These are phyloP conservation scores for Lactifluus pinguis DNA, from an alignment of 768 basidiomycete species.

Conservation along the genomic window DNA sequence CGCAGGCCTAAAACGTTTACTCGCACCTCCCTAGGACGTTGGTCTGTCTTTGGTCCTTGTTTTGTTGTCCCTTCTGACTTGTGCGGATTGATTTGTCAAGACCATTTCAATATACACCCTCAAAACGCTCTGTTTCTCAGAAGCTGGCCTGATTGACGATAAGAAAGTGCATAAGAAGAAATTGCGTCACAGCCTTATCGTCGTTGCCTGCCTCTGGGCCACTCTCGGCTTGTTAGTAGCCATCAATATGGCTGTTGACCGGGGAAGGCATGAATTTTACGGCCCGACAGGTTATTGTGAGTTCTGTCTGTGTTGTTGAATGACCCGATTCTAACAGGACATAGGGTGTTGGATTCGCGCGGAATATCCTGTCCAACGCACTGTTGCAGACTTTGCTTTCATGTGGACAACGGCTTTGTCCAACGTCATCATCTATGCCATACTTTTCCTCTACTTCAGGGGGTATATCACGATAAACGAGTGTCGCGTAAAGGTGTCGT, in stretches of 20 bases:
- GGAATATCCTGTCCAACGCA: conserved; percentile 29
- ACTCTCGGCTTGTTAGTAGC: conserved; percentile 32
- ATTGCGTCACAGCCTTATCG: neutral
- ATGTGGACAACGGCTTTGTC: conserved; percentile 36
- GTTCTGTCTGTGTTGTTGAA: conserved; percentile 6
- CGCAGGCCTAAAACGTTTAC: neutral
- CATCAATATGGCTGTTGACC: conserved; percentile 27
- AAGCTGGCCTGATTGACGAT: neutral
- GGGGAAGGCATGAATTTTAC: conserved; percentile 29
- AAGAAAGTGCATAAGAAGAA: neutral
- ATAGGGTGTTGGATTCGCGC: conserved; percentile 45
- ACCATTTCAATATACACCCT: conserved; percentile 35
- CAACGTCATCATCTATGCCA: conserved; percentile 36
- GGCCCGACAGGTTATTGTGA: conserved; percentile 36
- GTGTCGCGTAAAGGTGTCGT: conserved; percentile 17
- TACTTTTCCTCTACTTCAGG: conserved; percentile 36
- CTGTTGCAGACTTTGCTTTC: conserved; percentile 42
- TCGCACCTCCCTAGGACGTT: neutral
- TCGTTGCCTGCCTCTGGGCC: conserved; percentile 31
- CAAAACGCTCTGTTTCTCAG: conserved; percentile 28
- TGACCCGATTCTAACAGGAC: neutral
- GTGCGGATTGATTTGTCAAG: conserved; percentile 7
- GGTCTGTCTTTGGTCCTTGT: neutral
- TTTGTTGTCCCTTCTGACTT: neutral
- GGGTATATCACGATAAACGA: conserved; percentile 31